Percentiles rank a stretch among this genome's conserved stretches.
These are phyloP conservation scores for Ramaria rubella DNA, from an alignment of 768 basidiomycete species.

Conservation along the genomic window DNA sequence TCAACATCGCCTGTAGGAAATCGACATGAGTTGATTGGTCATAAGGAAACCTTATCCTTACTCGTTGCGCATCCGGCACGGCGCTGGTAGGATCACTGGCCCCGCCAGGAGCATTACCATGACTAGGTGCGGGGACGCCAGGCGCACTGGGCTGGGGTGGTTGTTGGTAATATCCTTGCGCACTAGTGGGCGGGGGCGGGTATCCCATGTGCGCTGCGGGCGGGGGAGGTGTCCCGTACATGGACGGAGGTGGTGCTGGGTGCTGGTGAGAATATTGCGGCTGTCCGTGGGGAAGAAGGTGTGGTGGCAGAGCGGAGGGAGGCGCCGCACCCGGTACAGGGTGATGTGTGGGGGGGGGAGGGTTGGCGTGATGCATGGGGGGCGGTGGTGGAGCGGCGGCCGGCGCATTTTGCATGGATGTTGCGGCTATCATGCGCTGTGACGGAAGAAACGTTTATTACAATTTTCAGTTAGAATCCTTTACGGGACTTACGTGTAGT, in stretches of 20 bases:
- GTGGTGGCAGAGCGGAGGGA: constrained; percentile 23
- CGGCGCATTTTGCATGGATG: constrained; percentile 14
- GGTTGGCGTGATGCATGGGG: constrained; percentile 14
- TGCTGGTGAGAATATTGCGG: constrained; percentile 17
- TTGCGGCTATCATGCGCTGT: constrained; percentile 48
- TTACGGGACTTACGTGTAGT: constrained; percentile 62
- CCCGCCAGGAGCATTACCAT: constrained; percentile 32
- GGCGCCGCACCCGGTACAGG: constrained; percentile 12
- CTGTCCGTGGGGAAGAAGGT: constrained; percentile 9
- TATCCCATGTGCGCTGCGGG: constrained; percentile 27
- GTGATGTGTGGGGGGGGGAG: constrained; percentile 10
- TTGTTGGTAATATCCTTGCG: constrained; percentile 25
- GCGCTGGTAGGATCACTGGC: constrained; percentile 13
- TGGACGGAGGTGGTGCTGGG: constrained; percentile 22
- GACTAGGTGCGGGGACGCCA: constrained; percentile 21
- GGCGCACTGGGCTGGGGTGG: constrained; percentile 24
- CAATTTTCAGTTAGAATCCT: no score
- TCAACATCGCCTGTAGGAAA: constrained; percentile 60
- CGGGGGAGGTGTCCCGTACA: constrained; percentile 24
- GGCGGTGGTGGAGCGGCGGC: constrained; percentile 11
- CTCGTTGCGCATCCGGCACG: constrained; percentile 47
- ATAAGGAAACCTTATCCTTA: constrained; percentile 23
- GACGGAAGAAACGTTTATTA: constrained; percentile 28
- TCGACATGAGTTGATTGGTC: constrained; percentile 14
- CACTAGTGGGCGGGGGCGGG: constrained; percentile 23